Evolutionary conservation across 257 asterid species (phyloP).

Genomic region (Mitragyna speciosa): DNA sequence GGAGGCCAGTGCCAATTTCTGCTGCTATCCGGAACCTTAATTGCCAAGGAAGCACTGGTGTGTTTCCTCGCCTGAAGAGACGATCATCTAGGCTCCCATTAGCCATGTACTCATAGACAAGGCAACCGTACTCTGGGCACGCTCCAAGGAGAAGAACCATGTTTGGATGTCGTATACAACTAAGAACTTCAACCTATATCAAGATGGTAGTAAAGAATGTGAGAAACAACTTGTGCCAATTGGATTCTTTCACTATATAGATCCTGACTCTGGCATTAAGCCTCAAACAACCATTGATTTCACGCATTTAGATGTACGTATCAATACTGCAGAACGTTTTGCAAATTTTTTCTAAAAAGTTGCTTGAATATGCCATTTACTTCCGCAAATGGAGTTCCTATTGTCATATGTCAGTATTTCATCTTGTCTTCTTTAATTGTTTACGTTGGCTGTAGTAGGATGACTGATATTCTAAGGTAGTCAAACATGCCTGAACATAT

Average conservation of each 20-base stretch:
- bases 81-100: conserved; percentile 92
- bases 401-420: not conserved
- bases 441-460: not conserved
- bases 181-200: conserved; percentile 82
- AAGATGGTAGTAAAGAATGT: conserved; percentile 10
- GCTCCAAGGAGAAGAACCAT: conserved; percentile 99
- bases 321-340: too few species aligned
- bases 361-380: not conserved
- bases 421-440: not conserved
- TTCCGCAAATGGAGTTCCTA: not conserved
- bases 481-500: not conserved
- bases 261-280: not conserved
- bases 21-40: conserved; percentile 81
- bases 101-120: conserved; percentile 87
- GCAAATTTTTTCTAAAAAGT: not conserved
- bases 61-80: conserved; percentile 58
- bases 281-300: not conserved
- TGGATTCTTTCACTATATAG: not conserved
- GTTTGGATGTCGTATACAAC: conserved; percentile 92
- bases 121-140: conserved; percentile 94
- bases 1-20: conserved; percentile 84
- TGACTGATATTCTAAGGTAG: not conserved
- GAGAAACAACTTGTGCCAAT: not conserved
- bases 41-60: conserved; percentile 83
- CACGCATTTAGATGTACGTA: not conserved